phyloP scores from a whole-genome alignment of 106 monocot species.

The Narthecium ossifragum region DNA sequence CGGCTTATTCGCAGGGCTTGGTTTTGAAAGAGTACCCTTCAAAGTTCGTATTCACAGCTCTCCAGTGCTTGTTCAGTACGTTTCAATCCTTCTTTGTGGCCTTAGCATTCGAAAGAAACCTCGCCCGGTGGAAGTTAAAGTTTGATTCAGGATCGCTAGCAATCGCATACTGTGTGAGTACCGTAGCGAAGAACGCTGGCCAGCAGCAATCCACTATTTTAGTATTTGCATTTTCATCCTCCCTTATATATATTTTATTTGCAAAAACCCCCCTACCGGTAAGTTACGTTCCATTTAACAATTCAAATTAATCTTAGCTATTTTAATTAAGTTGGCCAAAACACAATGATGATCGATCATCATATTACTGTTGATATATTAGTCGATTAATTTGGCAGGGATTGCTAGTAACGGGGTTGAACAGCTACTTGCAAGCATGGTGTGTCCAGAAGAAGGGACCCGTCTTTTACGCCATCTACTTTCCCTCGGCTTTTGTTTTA shows the following conservation, averaged over 20 bases:
- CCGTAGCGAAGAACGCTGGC: neutral
- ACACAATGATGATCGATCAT: too few species aligned
- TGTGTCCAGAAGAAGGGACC: conserved; percentile 58
- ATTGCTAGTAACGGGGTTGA: conserved; percentile 28
- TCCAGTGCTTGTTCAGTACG: conserved; percentile 8
- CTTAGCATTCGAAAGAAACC: conserved; percentile 8
- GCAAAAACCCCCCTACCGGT: too few species aligned
- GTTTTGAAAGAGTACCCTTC: conserved; percentile 14
- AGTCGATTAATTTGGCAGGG: conserved; percentile 31
- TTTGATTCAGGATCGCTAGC: conserved; percentile 10
- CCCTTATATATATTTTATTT: too few species aligned
- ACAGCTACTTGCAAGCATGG: conserved; percentile 59
- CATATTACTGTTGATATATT: too few species aligned
- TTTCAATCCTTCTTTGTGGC: conserved; percentile 17
- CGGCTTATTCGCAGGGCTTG: conserved; percentile 1
- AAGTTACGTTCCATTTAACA: too few species aligned
- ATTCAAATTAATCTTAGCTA: neutral
- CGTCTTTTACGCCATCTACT: neutral
- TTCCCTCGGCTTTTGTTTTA: conserved; percentile 37
- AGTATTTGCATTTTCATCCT: too few species aligned
- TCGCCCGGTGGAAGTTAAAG: conserved; percentile 16
- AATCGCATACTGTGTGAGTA: conserved; percentile 10
- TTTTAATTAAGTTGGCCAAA: neutral
- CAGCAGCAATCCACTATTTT: neutral
- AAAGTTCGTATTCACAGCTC: conserved; percentile 19